Percentiles rank a stretch among this genome's conserved stretches.
phyloP scores from a whole-genome alignment of 192 early-diverging fungal genomes.

The Coemansia guatemalensis region DNA sequence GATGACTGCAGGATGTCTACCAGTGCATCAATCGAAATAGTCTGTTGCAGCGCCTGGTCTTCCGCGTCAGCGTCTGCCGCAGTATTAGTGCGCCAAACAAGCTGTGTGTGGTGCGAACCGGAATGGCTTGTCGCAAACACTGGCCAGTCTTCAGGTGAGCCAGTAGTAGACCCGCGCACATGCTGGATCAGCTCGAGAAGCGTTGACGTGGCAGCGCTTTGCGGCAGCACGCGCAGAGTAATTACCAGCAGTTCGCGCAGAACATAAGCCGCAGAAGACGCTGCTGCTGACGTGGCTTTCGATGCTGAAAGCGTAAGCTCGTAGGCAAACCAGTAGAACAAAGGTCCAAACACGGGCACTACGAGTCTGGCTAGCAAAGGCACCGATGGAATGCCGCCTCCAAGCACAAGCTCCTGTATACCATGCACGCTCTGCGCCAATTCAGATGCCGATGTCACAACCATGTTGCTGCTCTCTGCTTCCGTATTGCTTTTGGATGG shows the following conservation, averaged over 20 bases:
- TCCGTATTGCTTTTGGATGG: neutral
- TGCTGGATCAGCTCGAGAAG: conserved; percentile 32
- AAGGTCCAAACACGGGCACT: conserved; percentile 50
- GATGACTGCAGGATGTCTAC: conserved; percentile 61
- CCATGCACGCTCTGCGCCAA: conserved; percentile 49
- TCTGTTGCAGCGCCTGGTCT: conserved; percentile 29
- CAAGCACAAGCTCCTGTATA: conserved; percentile 59
- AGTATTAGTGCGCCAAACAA: conserved; percentile 6
- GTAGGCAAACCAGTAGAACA: conserved; percentile 62
- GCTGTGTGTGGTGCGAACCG: neutral
- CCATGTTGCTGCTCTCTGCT: neutral
- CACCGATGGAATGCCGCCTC: conserved; percentile 62
- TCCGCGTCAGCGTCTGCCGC: neutral
- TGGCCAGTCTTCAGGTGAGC: conserved; percentile 29
- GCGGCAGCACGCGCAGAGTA: conserved; percentile 25
- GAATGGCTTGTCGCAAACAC: conserved; percentile 13
- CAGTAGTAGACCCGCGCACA: conserved; percentile 16
- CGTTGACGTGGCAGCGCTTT: conserved; percentile 14
- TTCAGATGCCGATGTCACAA: conserved; percentile 46
- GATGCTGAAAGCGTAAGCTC: conserved; percentile 29
- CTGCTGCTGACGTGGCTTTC: conserved; percentile 29
- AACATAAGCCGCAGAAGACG: conserved; percentile 44
- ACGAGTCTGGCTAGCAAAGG: conserved; percentile 59
- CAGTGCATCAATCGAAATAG: conserved; percentile 63
- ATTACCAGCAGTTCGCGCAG: conserved; percentile 40